These are phyloP conservation scores for Acarospora socialis DNA, from an alignment of 2,329 filamentous ascomycete species.

Conservation along the genomic window DNA sequence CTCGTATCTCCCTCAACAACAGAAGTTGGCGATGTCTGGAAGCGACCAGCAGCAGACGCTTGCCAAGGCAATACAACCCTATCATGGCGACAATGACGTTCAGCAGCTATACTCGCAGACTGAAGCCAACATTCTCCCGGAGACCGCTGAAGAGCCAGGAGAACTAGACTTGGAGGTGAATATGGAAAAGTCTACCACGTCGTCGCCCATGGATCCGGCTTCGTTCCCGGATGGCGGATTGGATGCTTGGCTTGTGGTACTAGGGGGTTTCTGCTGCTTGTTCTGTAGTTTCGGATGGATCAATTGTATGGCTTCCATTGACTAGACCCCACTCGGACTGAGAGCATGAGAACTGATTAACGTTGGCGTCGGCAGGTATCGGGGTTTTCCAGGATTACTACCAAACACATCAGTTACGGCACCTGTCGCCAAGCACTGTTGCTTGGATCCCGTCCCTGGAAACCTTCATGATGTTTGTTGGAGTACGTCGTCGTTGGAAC, in stretches of 20 bases:
- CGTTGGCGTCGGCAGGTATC: constrained; percentile 20
- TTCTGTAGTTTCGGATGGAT: constrained; percentile 40
- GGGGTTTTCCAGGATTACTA: constrained; percentile 48
- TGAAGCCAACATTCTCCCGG: constrained; percentile 10
- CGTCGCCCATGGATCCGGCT: constrained; percentile 28
- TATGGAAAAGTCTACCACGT: constrained; percentile 8
- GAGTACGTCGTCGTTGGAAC: constrained; percentile 22
- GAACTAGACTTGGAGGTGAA: constrained; percentile 5
- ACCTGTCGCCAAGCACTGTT: constrained; percentile 40
- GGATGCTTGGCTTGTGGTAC: constrained; percentile 44
- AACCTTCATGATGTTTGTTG: constrained; percentile 39
- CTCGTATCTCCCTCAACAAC: no score
- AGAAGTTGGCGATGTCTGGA: no score
- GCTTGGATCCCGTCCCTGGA: constrained; percentile 49
- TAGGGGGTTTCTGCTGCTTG: constrained; percentile 32
- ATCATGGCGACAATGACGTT: no score
- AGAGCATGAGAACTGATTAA: constrained; percentile 11
- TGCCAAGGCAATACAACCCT: no score
- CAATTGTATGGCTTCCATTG: constrained; percentile 24
- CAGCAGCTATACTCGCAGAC: no score
- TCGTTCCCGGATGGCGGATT: constrained; percentile 46
- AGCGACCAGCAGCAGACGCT: no score
- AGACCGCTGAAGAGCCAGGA: constrained; percentile 8
- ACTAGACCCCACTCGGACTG: constrained; percentile 1
- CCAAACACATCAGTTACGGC: constrained; percentile 31